phyloP scores from a whole-genome alignment of 1,139 yeast genomes.

The Hansenula lynferdii region DNA sequence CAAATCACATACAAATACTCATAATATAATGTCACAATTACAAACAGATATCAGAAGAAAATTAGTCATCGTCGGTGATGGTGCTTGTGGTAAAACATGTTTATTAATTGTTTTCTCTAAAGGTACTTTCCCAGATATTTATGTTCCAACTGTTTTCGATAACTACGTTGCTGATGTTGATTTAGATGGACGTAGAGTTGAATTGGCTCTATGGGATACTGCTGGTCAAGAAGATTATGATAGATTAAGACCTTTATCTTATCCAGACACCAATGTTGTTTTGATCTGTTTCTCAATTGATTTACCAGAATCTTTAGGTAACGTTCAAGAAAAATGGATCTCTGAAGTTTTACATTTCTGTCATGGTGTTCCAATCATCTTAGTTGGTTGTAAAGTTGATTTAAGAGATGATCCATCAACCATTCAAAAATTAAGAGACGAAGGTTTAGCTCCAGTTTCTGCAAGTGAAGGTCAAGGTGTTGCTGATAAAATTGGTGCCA shows the following conservation, averaged over 20 bases:
- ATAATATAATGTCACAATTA: conserved; percentile 22
- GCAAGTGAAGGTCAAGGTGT: conserved; percentile 78
- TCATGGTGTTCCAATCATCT: conserved; percentile 90
- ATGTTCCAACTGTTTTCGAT: conserved; percentile 94
- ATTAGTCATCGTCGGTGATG: conserved; percentile 82
- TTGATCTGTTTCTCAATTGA: conserved; percentile 90
- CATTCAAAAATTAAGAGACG: conserved; percentile 68
- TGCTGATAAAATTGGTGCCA: conserved; percentile 84
- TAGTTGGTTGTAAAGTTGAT: conserved; percentile 92
- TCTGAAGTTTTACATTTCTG: conserved; percentile 92
- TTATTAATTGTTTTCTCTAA: conserved; percentile 81
- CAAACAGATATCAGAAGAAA: conserved; percentile 69
- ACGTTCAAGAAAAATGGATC: conserved; percentile 94
- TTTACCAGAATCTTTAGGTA: conserved; percentile 88
- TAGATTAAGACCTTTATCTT: conserved; percentile 88
- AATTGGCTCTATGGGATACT: conserved; percentile 96
- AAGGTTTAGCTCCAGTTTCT: conserved; percentile 73
- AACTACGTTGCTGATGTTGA: conserved; percentile 93
- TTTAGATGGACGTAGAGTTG: conserved; percentile 92
- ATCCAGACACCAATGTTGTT: conserved; percentile 91
- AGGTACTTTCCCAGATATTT: conserved; percentile 94
- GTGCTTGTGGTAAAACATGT: conserved; percentile 86
- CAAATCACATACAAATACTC: neutral
- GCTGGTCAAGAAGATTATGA: conserved; percentile 98
- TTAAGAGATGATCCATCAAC: conserved; percentile 79